Conservation (phyloP, 2,329 filamentous ascomycete genomes). For the Nigrospora oryzae region DNA sequence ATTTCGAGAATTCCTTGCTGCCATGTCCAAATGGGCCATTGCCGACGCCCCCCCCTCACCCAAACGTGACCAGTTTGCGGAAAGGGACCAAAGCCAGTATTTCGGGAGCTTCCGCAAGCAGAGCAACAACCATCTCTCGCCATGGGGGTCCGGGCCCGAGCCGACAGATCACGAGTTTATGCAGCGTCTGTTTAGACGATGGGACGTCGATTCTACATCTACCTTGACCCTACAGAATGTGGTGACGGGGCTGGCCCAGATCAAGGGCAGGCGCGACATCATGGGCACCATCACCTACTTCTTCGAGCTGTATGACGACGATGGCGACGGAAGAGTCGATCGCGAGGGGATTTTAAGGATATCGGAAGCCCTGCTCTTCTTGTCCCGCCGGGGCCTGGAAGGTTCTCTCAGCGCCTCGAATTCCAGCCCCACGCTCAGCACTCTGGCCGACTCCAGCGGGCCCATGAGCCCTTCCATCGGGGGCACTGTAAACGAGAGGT, state of each 20-base stretch:
- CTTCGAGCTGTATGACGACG: conserved; percentile 94
- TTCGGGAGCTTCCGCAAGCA: conserved; percentile 45
- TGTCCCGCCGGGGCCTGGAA: conserved; percentile 81
- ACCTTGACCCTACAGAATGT: conserved; percentile 83
- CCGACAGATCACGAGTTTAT: conserved; percentile 95
- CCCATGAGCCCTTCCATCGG: conserved; percentile 33
- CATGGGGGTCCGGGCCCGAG: conserved; percentile 49
- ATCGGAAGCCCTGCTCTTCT: conserved; percentile 86
- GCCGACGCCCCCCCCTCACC: conserved; percentile 69
- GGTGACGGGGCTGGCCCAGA: conserved; percentile 78
- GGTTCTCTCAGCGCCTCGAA: conserved; percentile 60
- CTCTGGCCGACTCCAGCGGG: conserved; percentile 24
- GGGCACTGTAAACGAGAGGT: conserved; percentile 73
- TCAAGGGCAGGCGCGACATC: conserved; percentile 91
- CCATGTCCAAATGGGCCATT: conserved; percentile 86
- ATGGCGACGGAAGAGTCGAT: conserved; percentile 83
- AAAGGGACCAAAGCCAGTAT: conserved; percentile 50
- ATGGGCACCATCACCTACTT: conserved; percentile 98
- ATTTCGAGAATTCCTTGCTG: conserved; percentile 87
- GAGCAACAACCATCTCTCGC: conserved; percentile 30
- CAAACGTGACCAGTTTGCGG: conserved; percentile 34
- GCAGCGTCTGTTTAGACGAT: conserved; percentile 75
- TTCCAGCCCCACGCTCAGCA: conserved; percentile 45
- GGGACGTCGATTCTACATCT: conserved; percentile 74
- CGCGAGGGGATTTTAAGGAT: conserved; percentile 91